Conservation (phyloP, 257 asterid species). For the Nicotiana noctiflora region DNA sequence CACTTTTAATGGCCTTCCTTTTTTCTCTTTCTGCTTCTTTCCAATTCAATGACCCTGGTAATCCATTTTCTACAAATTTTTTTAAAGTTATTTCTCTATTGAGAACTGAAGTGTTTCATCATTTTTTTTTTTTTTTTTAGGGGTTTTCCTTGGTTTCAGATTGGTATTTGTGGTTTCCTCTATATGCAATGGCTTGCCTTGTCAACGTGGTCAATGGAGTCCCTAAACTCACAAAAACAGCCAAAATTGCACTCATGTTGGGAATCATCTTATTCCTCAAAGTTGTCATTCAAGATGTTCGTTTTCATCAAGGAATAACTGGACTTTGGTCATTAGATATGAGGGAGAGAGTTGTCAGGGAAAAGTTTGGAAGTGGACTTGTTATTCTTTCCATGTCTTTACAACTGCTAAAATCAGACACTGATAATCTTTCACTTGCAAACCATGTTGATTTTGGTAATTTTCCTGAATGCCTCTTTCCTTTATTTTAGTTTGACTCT, state of each 20-base stretch:
- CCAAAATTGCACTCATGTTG: slow-evolving; percentile 28
- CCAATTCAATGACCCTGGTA: slow-evolving; percentile 34
- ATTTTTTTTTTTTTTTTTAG: neutral
- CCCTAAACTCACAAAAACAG: slow-evolving; percentile 2
- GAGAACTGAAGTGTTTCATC: neutral
- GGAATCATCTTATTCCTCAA: slow-evolving; percentile 47
- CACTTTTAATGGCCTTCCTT: slow-evolving; percentile 28
- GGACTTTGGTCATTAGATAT: slow-evolving; percentile 48
- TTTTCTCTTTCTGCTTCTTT: slow-evolving; percentile 34
- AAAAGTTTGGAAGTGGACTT: slow-evolving; percentile 63
- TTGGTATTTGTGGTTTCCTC: slow-evolving; percentile 43
- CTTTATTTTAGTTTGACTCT: neutral
- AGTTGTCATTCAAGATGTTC: slow-evolving; percentile 33
- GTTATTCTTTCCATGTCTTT: slow-evolving; percentile 49
- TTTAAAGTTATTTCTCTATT: neutral
- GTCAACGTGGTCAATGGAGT: slow-evolving; percentile 24
- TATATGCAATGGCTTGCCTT: slow-evolving; percentile 24
- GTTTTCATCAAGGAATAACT: slow-evolving; percentile 8
- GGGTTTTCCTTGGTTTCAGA: slow-evolving; percentile 15
- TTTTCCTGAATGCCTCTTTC: neutral
- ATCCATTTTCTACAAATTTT: neutral
- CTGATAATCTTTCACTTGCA: slow-evolving; percentile 14
- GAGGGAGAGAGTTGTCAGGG: slow-evolving; percentile 60
- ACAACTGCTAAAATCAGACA: slow-evolving; percentile 15
- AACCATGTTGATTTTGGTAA: slow-evolving; percentile 12